phyloP scores from a whole-genome alignment of 2,329 filamentous ascomycete genomes.

The Trichoderma citrinoviride region DNA sequence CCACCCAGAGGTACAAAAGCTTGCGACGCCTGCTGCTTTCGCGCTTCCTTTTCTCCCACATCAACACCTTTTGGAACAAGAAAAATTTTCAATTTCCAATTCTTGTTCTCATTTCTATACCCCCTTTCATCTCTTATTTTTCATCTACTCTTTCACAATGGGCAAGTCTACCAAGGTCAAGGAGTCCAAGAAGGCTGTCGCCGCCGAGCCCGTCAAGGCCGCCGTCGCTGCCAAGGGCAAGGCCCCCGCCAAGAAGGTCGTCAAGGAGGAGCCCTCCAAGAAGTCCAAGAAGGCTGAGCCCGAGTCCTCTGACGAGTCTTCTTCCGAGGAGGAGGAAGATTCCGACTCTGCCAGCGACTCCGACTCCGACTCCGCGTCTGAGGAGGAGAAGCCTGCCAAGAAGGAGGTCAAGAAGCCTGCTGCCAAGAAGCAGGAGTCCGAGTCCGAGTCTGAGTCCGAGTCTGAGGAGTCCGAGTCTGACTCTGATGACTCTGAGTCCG shows the following conservation, averaged over 20 bases:
- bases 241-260: conserved; percentile 51
- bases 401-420: conserved; percentile 36
- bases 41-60: conserved; percentile 9
- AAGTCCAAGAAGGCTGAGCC: conserved; percentile 47
- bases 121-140: background rate
- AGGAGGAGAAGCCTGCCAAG: conserved; percentile 32
- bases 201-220: conserved; percentile 58
- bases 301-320: conserved; percentile 39
- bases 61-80: conserved; percentile 22
- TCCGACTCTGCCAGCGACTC: conserved; percentile 38
- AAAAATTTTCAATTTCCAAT: conserved; percentile 24
- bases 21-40: conserved; percentile 2
- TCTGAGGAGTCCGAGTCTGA: conserved; percentile 34
- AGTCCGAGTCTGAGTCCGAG: conserved; percentile 31
- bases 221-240: conserved; percentile 62
- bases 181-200: conserved; percentile 52
- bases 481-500: conserved; percentile 33
- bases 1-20: conserved; percentile 25
- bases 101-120: background rate
- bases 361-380: conserved; percentile 25
- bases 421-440: conserved; percentile 26
- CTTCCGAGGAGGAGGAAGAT: conserved; percentile 36
- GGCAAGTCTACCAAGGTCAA: conserved; percentile 65
- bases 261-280: conserved; percentile 45
- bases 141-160: conserved; percentile 48